Evolutionary conservation across 352 stramenopile genomes (phyloP).

Genomic region (Phytophthora niederhauseri): DNA sequence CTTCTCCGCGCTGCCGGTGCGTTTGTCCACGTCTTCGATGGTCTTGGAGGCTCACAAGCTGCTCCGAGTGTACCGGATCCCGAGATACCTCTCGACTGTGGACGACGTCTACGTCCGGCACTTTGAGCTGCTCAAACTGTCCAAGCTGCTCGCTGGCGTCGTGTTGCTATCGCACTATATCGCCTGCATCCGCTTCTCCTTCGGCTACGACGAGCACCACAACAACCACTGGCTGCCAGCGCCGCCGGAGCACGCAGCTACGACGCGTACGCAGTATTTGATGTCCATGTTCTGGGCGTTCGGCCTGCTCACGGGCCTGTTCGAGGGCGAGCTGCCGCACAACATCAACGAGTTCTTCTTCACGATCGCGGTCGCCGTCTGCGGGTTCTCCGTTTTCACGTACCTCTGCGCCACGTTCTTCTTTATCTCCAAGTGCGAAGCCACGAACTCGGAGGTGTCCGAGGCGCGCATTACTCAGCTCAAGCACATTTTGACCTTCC

Average conservation of each 20-base stretch:
- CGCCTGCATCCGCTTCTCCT: slow-evolving; percentile 58
- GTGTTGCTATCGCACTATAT: slow-evolving; percentile 52
- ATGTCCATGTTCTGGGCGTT: slow-evolving; percentile 65
- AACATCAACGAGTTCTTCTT: slow-evolving; percentile 54
- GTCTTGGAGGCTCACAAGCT: slow-evolving; percentile 52
- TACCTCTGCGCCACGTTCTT: slow-evolving; percentile 70
- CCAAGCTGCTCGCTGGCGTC: slow-evolving; percentile 48
- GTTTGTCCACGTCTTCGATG: slow-evolving; percentile 22
- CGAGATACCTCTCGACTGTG: slow-evolving; percentile 46
- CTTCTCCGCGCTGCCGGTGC: slow-evolving; percentile 26
- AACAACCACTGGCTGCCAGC: slow-evolving; percentile 48
- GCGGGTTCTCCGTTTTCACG: slow-evolving; percentile 62
- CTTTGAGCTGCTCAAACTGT: slow-evolving; percentile 59
- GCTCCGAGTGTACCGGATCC: slow-evolving; percentile 41
- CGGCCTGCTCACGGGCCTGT: slow-evolving; percentile 54
- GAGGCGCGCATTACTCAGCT: slow-evolving; percentile 67
- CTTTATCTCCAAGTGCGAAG: slow-evolving; percentile 71
- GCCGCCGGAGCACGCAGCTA: slow-evolving; percentile 8
- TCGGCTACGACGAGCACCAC: slow-evolving; percentile 45
- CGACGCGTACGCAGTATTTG: slow-evolving; percentile 38
- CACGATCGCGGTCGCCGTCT: slow-evolving; percentile 56
- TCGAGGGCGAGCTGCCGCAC: slow-evolving; percentile 54
- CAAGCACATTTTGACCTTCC: slow-evolving; percentile 59
- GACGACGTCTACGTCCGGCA: slow-evolving; percentile 63
- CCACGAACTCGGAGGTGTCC: slow-evolving; percentile 41